phyloP scores from a whole-genome alignment of 2,329 filamentous ascomycete genomes.

The Westerdykella ornata region DNA sequence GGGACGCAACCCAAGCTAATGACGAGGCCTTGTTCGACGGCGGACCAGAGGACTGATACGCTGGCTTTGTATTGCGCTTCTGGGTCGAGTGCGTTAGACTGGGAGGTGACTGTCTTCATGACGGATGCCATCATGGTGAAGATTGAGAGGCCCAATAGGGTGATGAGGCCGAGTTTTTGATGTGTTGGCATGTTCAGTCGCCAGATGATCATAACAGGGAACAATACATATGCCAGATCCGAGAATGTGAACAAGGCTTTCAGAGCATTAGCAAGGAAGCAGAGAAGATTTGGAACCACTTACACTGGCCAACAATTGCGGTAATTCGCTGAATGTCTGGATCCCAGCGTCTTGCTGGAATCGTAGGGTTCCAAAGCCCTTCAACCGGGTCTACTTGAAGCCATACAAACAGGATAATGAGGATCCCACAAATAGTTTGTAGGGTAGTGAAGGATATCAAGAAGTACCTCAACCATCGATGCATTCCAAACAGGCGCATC shows the following conservation, averaged over 20 bases:
- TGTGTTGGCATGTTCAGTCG: slow-evolving; percentile 4
- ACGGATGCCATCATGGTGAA: slow-evolving; percentile 4
- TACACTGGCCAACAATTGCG: background rate
- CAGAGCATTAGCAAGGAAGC: background rate
- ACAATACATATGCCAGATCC: slow-evolving; percentile 2
- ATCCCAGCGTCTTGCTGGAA: background rate
- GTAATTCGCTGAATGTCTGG: background rate
- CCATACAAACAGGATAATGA: background rate
- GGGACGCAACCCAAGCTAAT: slow-evolving; percentile 5
- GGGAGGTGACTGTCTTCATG: slow-evolving; percentile 2
- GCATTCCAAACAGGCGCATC: slow-evolving; percentile 2
- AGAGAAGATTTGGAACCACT: background rate
- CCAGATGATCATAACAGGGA: slow-evolving; percentile 4
- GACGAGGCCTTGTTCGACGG: slow-evolving; percentile 3
- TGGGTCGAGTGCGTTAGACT: too few relatives aligned
- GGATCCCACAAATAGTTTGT: background rate
- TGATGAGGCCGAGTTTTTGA: slow-evolving; percentile 1
- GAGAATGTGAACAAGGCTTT: background rate
- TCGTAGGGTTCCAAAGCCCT: slow-evolving; percentile 1
- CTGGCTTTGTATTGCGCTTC: slow-evolving; percentile 1
- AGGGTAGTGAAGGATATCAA: slow-evolving; percentile 4
- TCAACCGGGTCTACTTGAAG: background rate
- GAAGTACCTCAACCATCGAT: slow-evolving; percentile 2
- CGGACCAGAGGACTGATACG: background rate
- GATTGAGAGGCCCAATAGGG: slow-evolving; percentile 3